Base-by-base conservation (phyloP, 495 filamentous ascomycete genomes). In the Annulohypoxylon maeteangense region DNA sequence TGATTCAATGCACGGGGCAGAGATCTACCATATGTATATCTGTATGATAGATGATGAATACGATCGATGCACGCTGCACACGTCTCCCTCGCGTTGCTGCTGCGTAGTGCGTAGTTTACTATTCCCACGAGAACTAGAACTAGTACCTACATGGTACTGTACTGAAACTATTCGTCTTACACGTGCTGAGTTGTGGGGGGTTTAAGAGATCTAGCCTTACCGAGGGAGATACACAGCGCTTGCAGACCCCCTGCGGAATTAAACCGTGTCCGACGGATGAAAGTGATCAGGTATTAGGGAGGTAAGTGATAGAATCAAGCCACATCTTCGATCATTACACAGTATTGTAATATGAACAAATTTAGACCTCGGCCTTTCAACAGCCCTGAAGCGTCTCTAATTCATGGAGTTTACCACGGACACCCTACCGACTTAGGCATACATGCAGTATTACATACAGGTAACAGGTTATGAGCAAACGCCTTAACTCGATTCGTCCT, bases 131-230 rank as follows among this genome's bases (percentile, higher is more conserved):
- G 58, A 68, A 20, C 29, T 29, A 53, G 14, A n/a, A n/a, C n/a
- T n/a, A n/a, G 12, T 51, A 67, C 4, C 11, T 38, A 38, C n/a
- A n/a, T n/a, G n/a, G n/a, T n/a, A 38, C 34, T 32, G 14, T 55
- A 62, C 54, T 23, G 54, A n/a, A 63, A 18, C 25, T 70, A 20
- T 57, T 54, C 44, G 31, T 64, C 34, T 53, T 64, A 60, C 67
- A 70, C 55, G 60, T 59, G 65, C 65, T 45, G 53, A 29, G 58
- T 47, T 70, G 60, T 70, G 67, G 62, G 48, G 59, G 44, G 48
- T 45, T 58, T 7, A 51, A 71, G 57, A 71, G 62, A 71, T 71
- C 68, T 61, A 59, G 62, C 62, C 68, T 65, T 62, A 62, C 48
- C 44, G 34, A 55, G 8, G 36, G 61, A 55, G 50, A 61, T 55